phyloP scores from a whole-genome alignment of 768 basidiomycete species.

The Exsudoporus frostii region DNA sequence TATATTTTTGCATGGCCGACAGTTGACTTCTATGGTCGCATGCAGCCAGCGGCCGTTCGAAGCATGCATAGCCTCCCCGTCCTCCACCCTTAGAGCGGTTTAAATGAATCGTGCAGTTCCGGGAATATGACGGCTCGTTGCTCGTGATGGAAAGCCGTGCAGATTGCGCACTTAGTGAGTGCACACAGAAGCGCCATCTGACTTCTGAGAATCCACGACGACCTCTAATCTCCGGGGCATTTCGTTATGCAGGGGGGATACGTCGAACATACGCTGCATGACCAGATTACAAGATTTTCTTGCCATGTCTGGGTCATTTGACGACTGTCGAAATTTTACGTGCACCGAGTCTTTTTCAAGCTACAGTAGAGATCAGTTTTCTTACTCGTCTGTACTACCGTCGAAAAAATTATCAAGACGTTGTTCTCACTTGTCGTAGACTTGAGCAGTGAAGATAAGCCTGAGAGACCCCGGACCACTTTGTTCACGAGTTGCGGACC shows the following conservation, averaged over 20 bases:
- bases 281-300: not conserved
- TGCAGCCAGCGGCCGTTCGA: not conserved
- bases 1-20: not conserved
- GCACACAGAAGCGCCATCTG: not conserved
- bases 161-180: no score
- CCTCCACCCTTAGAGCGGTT: not conserved
- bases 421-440: no score
- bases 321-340: not conserved
- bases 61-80: not conserved
- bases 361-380: not conserved
- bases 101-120: not conserved
- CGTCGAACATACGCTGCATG: not conserved
- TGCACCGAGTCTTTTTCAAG: not conserved
- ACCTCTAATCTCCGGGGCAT: not conserved
- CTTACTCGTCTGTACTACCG: no score
- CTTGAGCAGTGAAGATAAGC: not conserved
- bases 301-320: not conserved
- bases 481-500: constrained; percentile 6
- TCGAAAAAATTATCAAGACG: no score
- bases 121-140: not conserved
- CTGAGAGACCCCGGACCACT: constrained; percentile 14
- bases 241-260: not conserved
- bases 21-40: not conserved
- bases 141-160: not conserved
- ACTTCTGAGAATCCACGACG: not conserved